Base-by-base conservation (phyloP, 2,329 filamentous ascomycete species). In the Rutstroemia sp. region DNA sequence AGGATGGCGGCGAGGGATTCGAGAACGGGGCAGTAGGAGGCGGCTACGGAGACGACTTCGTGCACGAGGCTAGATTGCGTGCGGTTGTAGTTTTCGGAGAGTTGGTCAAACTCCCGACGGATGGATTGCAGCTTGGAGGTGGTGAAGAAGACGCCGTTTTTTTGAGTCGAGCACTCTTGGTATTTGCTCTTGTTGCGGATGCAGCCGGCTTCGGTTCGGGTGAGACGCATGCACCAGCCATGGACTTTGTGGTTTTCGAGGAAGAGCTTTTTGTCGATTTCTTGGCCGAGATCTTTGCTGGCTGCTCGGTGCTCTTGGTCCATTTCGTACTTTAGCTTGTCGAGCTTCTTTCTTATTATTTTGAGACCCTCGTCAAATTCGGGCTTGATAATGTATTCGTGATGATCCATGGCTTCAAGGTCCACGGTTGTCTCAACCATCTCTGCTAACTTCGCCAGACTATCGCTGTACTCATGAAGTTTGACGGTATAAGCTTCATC, bases 381-480 rank as follows among this genome's bases (percentile, higher is more conserved):
- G 0, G 95, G 89, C 73, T 97, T 99, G 79, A 99, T 99, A 66
- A 96, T 92, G 73, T 95, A 99, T 70, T 99, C 94, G 68, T 99
- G 94, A 63, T 94, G 91, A 67, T 99, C 92, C 10, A 99, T 81
- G 2, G 94, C 94, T 57, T 96, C 90, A 0, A 99, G 81, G 67
- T 99, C 94, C 14, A 99, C 92, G 0, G 95, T 99, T 1, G 94
- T 96, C 75, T 99, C 94, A 0, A 99, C 94, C 90, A 99, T 96
- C 70, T 99, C 94, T 67, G 92, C 89, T 10, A 99, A 77, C 69
- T 91, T 96, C 25, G 81, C 85, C 51, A 99, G 79, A 66, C 85
- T 89, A 66, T 90, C 85, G 5, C 86, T 88, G 59, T 90, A 82
- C 59, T 88, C 82, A 49, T 81, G 82, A 41, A 99, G 76, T 69